Evolutionary conservation across 768 basidiomycete genomes (phyloP).

Genomic region (Termitomyces sp.): DNA sequence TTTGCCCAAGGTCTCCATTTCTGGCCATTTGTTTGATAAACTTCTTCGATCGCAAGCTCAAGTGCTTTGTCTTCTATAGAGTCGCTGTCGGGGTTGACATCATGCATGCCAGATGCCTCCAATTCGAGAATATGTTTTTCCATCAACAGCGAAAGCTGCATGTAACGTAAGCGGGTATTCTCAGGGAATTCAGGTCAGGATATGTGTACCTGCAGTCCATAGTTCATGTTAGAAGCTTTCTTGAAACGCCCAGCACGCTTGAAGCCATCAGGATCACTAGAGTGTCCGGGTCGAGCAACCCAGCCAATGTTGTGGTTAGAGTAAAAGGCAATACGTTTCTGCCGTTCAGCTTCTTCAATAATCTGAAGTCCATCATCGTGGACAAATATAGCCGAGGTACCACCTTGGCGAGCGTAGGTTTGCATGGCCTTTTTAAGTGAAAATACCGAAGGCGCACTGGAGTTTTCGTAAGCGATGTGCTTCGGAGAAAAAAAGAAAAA

Average conservation of each 20-base stretch:
- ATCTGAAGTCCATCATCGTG: slow-evolving; percentile 83
- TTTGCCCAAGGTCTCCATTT: slow-evolving; percentile 71
- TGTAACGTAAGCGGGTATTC: slow-evolving; percentile 12
- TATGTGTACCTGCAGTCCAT: slow-evolving; percentile 42
- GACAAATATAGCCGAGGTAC: slow-evolving; percentile 71
- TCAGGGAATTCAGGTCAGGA: too few relatives aligned
- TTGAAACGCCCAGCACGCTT: slow-evolving; percentile 86
- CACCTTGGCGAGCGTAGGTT: slow-evolving; percentile 89
- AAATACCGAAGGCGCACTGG: slow-evolving; percentile 65
- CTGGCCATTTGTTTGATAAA: slow-evolving; percentile 49
- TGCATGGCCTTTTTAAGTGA: slow-evolving; percentile 85
- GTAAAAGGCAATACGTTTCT: slow-evolving; percentile 69
- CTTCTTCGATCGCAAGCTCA: slow-evolving; percentile 69
- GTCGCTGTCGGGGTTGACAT: slow-evolving; percentile 31
- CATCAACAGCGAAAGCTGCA: slow-evolving; percentile 56
- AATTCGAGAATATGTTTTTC: slow-evolving; percentile 45
- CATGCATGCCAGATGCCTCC: slow-evolving; percentile 33
- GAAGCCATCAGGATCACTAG: slow-evolving; percentile 55
- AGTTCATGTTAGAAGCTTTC: slow-evolving; percentile 90
- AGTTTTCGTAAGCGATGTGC: slow-evolving; percentile 7
- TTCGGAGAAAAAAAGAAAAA: slow-evolving; percentile 6
- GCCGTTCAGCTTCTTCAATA: slow-evolving; percentile 53
- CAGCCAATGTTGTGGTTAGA: slow-evolving; percentile 74
- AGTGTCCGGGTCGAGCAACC: slow-evolving; percentile 77
- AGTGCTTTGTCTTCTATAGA: slow-evolving; percentile 68